A percentile compares a stretch with the other conserved stretches of the same genome.
phyloP scores from a whole-genome alignment of 495 filamentous ascomycete genomes.

The Cenococcum geophilum region DNA sequence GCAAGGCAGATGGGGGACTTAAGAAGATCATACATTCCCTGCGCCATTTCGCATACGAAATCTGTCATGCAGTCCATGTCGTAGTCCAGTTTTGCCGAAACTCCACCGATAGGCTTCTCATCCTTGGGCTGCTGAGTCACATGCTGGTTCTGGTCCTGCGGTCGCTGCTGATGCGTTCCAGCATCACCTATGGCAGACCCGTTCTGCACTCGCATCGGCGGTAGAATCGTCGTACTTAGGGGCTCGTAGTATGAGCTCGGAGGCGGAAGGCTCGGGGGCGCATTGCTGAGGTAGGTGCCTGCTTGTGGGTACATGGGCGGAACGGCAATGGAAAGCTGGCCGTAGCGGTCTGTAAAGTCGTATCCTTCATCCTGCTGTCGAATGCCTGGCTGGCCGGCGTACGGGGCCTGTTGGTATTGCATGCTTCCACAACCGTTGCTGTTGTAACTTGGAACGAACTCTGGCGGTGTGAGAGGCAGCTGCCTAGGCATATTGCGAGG shows the following conservation, averaged over 20 bases:
- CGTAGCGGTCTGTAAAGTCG: conserved; percentile 35
- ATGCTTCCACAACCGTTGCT: conserved; percentile 33
- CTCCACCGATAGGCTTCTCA: conserved; percentile 60
- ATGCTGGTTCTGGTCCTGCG: conserved; percentile 27
- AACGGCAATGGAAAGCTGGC: conserved; percentile 33
- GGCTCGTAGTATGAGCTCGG: conserved; percentile 35
- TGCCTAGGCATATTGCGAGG: conserved; percentile 29
- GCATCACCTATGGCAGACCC: conserved; percentile 16
- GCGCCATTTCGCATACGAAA: conserved; percentile 91
- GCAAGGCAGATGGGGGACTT: conserved; percentile 54
- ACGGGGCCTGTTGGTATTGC: conserved; percentile 34
- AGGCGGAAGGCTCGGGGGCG: conserved; percentile 26
- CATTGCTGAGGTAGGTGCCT: conserved; percentile 26
- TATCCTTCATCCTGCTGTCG: conserved; percentile 34
- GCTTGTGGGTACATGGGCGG: conserved; percentile 35
- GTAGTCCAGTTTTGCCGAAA: conserved; percentile 94
- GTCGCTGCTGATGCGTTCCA: conserved; percentile 28
- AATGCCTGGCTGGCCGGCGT: conserved; percentile 29
- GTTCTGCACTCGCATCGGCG: conserved; percentile 36
- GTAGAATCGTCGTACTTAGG: conserved; percentile 33
- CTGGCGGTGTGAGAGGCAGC: conserved; percentile 37
- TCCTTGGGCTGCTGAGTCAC: conserved; percentile 33
- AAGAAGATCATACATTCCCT: conserved; percentile 67
- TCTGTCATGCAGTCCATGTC: conserved; percentile 98
- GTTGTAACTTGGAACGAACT: conserved; percentile 35